phyloP scores from a whole-genome alignment of 352 stramenopile genomes.

The Pseudoperonospora humuli region DNA sequence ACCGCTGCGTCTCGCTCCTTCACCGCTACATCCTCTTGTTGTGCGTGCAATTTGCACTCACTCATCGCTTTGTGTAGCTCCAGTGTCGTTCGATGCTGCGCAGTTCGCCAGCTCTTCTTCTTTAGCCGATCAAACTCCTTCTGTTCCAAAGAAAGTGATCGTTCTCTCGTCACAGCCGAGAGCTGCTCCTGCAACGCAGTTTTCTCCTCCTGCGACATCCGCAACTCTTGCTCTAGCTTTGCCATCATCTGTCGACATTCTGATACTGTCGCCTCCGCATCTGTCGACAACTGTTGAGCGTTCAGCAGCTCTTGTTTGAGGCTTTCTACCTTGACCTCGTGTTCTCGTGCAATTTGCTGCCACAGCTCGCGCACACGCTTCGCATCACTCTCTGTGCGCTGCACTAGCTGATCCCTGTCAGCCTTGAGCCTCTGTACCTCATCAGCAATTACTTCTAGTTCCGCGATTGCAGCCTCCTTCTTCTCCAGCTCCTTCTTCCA shows the following conservation, averaged over 20 bases:
- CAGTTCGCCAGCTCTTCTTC: constrained; percentile 26
- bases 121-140: constrained; percentile 31
- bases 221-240: constrained; percentile 29
- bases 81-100: constrained; percentile 25
- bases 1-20: constrained; percentile 41
- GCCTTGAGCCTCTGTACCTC: constrained; percentile 33
- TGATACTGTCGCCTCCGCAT: constrained; percentile 13
- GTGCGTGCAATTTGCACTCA: constrained; percentile 29
- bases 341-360: constrained; percentile 67
- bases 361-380: constrained; percentile 67
- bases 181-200: constrained; percentile 33
- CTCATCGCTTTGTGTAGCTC: constrained; percentile 39
- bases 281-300: constrained; percentile 17
- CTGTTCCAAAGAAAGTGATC: constrained; percentile 23
- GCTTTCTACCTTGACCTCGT: constrained; percentile 45
- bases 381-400: constrained; percentile 63
- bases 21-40: constrained; percentile 38
- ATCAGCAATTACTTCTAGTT: constrained; percentile 41
- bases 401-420: constrained; percentile 53
- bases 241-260: constrained; percentile 26
- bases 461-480: constrained; percentile 41
- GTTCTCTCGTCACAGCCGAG: constrained; percentile 22
- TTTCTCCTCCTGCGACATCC: constrained; percentile 32
- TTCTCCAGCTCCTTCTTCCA: constrained; percentile 58
- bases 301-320: constrained; percentile 38